Evolutionary conservation across 495 filamentous ascomycete species (phyloP).

Genomic region (Xylaria longipes): DNA sequence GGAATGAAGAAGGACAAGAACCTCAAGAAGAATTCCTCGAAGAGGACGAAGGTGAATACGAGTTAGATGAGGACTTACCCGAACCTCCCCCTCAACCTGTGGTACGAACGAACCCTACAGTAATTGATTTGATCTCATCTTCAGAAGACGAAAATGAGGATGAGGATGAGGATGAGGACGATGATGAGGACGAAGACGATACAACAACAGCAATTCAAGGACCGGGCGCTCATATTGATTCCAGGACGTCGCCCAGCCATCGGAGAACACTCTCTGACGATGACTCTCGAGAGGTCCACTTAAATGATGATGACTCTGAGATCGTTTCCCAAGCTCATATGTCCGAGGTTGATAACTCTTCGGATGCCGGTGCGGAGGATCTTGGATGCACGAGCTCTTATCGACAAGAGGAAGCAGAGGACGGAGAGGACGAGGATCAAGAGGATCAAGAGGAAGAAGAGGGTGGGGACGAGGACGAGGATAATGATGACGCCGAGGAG

Average conservation of each 20-base stretch:
- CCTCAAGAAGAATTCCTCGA: constrained; percentile 35
- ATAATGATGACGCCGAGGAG: not conserved
- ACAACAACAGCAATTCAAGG: not conserved
- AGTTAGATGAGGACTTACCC: constrained; percentile 24
- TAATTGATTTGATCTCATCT: constrained; percentile 49
- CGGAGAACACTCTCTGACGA: not conserved
- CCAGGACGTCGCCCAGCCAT: not conserved
- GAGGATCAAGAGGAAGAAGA: constrained; percentile 9
- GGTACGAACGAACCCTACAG: constrained; percentile 36
- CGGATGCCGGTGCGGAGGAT: not conserved
- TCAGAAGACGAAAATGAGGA: constrained; percentile 46
- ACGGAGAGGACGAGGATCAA: constrained; percentile 21
- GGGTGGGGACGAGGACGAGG: not conserved
- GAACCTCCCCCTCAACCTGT: constrained; percentile 5
- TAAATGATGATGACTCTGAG: not conserved
- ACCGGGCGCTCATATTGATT: constrained; percentile 5
- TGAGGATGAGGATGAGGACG: constrained; percentile 24
- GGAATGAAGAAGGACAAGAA: constrained; percentile 40
- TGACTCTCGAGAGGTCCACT: not conserved
- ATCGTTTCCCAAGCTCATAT: constrained; percentile 6
- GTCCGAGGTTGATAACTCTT: not conserved
- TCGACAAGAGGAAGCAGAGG: constrained; percentile 21
- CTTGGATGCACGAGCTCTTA: not conserved
- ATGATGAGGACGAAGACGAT: constrained; percentile 24
- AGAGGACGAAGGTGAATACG: constrained; percentile 38